phyloP scores from a whole-genome alignment of 805 yeast genomes.

The Teunomyces pallodes region DNA sequence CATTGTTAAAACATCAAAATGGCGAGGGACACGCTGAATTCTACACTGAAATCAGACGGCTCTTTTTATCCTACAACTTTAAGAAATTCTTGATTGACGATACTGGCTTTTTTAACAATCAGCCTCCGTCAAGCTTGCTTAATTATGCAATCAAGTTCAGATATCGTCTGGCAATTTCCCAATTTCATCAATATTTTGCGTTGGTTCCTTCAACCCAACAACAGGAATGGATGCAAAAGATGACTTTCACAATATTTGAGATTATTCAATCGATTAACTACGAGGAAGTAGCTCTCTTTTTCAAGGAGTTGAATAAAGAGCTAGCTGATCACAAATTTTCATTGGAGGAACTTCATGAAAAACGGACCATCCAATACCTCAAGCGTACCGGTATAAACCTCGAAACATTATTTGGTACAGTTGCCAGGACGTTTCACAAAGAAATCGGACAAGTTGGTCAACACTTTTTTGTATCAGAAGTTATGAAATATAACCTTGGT shows the following conservation, averaged over 20 bases:
- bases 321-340: constrained; percentile 6
- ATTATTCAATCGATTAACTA: constrained; percentile 11
- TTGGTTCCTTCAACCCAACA: constrained; percentile 6
- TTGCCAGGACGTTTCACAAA: neutral
- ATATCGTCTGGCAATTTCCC: constrained; percentile 5
- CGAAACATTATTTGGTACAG: neutral
- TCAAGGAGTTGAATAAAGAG: constrained; percentile 3
- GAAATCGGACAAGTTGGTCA: neutral
- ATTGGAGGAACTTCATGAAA: constrained; percentile 2
- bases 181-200: constrained; percentile 20
- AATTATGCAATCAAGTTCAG: constrained; percentile 3
- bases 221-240: constrained; percentile 10
- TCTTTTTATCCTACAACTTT: constrained; percentile 9
- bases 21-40: neutral
- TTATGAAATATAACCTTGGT: constrained; percentile 9
- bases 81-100: constrained; percentile 9
- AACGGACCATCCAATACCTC: neutral
- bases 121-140: constrained; percentile 1
- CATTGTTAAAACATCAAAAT: neutral
- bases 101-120: constrained; percentile 7
- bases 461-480: neutral
- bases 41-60: neutral
- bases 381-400: neutral
- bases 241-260: constrained; percentile 7
- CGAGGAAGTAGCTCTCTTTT: constrained; percentile 11